These are phyloP conservation scores for Neofusicoccum umdonicola DNA, from an alignment of 2,329 filamentous ascomycete species.

Conservation along the genomic window DNA sequence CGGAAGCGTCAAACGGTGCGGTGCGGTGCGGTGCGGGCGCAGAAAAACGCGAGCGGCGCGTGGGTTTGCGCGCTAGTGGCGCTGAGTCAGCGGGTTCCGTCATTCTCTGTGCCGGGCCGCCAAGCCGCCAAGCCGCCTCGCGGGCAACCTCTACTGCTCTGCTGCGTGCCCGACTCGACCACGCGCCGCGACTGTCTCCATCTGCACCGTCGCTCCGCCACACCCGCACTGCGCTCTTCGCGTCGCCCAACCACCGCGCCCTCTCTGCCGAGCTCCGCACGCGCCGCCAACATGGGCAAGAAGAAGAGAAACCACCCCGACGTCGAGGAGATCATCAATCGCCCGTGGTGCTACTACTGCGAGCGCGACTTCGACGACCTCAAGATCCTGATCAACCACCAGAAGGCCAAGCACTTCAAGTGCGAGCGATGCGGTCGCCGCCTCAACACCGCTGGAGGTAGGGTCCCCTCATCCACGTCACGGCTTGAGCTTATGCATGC, in stretches of 20 bases:
- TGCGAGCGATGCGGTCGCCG: conserved; percentile 86
- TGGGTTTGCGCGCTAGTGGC: neutral
- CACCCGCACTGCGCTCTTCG: neutral
- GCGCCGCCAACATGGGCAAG: conserved; percentile 65
- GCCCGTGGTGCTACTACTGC: conserved; percentile 99
- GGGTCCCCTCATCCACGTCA: conserved; percentile 28
- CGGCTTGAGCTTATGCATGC: conserved; percentile 20
- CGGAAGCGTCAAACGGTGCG: too few relatives aligned
- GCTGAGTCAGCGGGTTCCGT: conserved; percentile 7
- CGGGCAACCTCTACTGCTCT: neutral
- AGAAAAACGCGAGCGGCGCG: neutral
- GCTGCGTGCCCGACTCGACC: neutral
- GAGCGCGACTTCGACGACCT: conserved; percentile 97
- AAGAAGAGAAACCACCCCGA: conserved; percentile 85
- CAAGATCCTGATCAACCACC: conserved; percentile 93
- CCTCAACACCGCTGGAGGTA: conserved; percentile 92
- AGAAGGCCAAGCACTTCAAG: conserved; percentile 99
- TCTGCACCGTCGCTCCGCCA: neutral
- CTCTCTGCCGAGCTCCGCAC: neutral
- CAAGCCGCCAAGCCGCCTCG: neutral
- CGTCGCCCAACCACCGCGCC: neutral
- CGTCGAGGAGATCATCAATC: conserved; percentile 80
- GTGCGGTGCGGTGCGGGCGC: conserved; percentile 16
- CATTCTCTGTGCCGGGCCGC: conserved; percentile 9
- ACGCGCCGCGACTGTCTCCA: neutral